Evolutionary conservation across 495 filamentous ascomycete genomes (phyloP), one percentile per base, ranked within the genome.

Genomic region (Collariella sp.): DNA sequence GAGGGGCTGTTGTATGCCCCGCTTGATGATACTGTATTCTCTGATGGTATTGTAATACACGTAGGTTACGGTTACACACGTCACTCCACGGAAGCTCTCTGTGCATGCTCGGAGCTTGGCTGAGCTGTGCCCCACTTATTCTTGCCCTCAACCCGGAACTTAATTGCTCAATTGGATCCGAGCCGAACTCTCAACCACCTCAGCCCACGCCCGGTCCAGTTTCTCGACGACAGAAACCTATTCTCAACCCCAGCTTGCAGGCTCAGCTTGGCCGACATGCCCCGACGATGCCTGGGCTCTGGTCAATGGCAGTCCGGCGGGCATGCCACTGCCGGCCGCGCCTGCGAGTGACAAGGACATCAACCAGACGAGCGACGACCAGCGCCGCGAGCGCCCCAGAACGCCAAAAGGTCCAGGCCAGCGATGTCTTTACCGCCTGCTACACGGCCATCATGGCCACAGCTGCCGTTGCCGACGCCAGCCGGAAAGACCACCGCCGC

Each of bases 371-470:
- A 42, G 39, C 56, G 46, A 53, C 54, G 23, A 51, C 49, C 18
- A 45, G 56, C 39, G 33, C 31, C 6, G 24, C 53, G 12, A 35
- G 29, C 42, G 36, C 75, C 22, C 73, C 77, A 46, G 67, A 73
- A 38, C 73, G 72, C 62, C 76, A 76, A 26, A 73, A 72, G 59
- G 65, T 82, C 46, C 73, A 74, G 1, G 72, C 74, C 59, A 79
- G 75, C 60, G 82, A 85, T 67, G 71, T 84, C 15, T 82, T 85
- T 52, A 89, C 85, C 3, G 79, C 83, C 12, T 76, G 81, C 55
- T 89, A 88, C 61, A 83, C 83, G 3, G 81, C 83, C 50, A 82
- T 89, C 35, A 81, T 88, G 53, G 85, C 83, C 2, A 80, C 81
- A n/a, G 88, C 86, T 1, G 79, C 84, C 35, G 67, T 86, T 2